These are phyloP conservation scores for Penicillium oxalicum DNA, from an alignment of 2,329 filamentous ascomycete species.

Conservation along the genomic window DNA sequence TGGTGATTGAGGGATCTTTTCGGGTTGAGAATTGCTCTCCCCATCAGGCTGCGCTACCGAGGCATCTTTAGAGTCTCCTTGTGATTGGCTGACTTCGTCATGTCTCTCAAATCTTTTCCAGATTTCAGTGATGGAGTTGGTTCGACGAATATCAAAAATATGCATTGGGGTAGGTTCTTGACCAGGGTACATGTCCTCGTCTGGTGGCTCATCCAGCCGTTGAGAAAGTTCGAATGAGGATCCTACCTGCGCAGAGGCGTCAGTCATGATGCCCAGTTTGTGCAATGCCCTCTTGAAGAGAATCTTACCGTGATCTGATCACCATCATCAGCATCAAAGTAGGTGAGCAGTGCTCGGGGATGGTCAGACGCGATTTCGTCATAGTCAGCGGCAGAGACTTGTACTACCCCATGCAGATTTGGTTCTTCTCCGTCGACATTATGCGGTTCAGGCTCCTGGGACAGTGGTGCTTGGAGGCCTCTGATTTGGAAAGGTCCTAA, in stretches of 20 bases:
- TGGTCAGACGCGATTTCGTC: conserved; percentile 37
- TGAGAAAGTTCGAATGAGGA: conserved; percentile 44
- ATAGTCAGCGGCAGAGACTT: conserved; percentile 39
- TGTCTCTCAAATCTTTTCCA: conserved; percentile 32
- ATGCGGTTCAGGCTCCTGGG: conserved; percentile 3
- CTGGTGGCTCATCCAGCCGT: conserved; percentile 40
- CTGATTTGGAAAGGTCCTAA: conserved; percentile 39
- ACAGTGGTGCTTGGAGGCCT: conserved; percentile 26
- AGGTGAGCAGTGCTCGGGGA: conserved; percentile 40
- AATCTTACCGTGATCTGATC: conserved; percentile 43
- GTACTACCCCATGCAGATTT: conserved; percentile 30
- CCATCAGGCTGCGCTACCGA: background rate
- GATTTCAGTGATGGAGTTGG: conserved; percentile 34
- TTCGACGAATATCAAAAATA: conserved; percentile 42
- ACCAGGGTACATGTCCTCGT: conserved; percentile 7
- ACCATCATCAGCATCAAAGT: conserved; percentile 45
- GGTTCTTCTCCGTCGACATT: background rate
- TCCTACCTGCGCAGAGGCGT: conserved; percentile 34
- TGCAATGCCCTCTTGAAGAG: background rate
- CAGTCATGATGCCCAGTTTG: conserved; percentile 5
- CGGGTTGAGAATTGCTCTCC: conserved; percentile 1
- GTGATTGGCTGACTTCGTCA: background rate
- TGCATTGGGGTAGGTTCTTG: conserved; percentile 33
- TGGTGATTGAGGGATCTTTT: conserved; percentile 13
- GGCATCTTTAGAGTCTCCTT: conserved; percentile 1